These are phyloP conservation scores for Paramecium pentaurelia DNA, from an alignment of 73 alveolate genomes.

Conservation along the genomic window DNA sequence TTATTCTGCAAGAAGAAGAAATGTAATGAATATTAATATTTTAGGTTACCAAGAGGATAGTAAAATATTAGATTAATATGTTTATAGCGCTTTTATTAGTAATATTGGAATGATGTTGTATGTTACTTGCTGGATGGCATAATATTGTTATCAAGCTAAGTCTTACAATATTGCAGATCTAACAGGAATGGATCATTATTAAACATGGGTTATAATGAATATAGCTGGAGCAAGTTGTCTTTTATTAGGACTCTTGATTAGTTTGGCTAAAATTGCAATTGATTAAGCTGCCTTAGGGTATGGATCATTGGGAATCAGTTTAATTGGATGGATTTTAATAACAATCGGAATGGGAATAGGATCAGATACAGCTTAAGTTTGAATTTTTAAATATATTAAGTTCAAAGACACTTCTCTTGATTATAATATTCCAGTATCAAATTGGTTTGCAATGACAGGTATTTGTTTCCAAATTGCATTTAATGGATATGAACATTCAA, in stretches of 20 bases:
- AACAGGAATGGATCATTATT: not conserved
- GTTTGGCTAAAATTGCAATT: not conserved
- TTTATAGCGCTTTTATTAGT: conserved; percentile 16
- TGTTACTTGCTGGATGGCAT: conserved; percentile 23
- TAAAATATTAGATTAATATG: not conserved
- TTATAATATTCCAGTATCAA: not conserved
- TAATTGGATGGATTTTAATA: not conserved
- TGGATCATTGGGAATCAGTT: not conserved
- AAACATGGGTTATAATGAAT: not conserved
- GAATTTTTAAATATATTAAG: not conserved
- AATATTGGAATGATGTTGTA: not conserved
- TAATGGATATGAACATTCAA: conserved; percentile 19
- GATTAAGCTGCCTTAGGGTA: conserved; percentile 10
- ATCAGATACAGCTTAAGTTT: not conserved
- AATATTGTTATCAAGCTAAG: conserved; percentile 10
- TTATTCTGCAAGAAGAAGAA: conserved; percentile 17
- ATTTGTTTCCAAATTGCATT: not conserved
- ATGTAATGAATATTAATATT: not conserved
- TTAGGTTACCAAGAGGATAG: conserved; percentile 32
- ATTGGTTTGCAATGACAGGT: not conserved
- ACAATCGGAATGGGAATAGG: conserved; percentile 8
- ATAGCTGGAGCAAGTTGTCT: conserved; percentile 18
- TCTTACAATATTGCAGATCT: not conserved
- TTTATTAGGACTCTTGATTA: not conserved
- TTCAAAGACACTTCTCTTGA: not conserved